Conservation (phyloP, 208 protist genomes). For the Trypanosoma cruzi region DNA sequence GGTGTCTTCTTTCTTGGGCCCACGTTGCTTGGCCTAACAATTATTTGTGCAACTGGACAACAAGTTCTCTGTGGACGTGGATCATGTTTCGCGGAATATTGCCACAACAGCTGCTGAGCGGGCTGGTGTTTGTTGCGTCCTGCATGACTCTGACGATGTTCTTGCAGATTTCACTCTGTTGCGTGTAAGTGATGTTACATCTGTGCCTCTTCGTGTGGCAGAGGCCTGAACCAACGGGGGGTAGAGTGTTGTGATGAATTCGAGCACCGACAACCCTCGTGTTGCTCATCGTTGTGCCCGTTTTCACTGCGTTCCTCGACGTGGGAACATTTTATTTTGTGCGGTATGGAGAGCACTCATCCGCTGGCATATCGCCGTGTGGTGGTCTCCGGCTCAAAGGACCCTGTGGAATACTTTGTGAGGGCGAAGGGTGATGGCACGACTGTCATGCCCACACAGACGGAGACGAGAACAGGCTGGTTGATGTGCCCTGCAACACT, state of each 20-base stretch:
- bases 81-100: constrained; percentile 34
- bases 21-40: constrained; percentile 85
- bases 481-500: constrained; percentile 55
- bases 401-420: constrained; percentile 74
- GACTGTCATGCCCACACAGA: constrained; percentile 9
- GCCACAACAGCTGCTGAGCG: constrained; percentile 24
- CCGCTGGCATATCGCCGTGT: constrained; percentile 72
- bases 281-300: constrained; percentile 65
- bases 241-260: constrained; percentile 85
- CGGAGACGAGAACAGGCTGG: constrained; percentile 43
- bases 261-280: constrained; percentile 35
- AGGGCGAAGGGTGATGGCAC: constrained; percentile 22
- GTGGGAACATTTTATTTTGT: constrained; percentile 71
- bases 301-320: constrained; percentile 59
- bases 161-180: constrained; percentile 23
- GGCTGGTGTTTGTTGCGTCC: constrained; percentile 30
- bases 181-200: background rate
- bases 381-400: constrained; percentile 65
- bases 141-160: constrained; percentile 53
- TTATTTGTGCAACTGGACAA: constrained; percentile 87
- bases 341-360: constrained; percentile 74
- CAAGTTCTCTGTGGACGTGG: constrained; percentile 60
- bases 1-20: constrained; percentile 79
- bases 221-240: constrained; percentile 80
- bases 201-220: constrained; percentile 52